Percentiles rank a stretch among this genome's conserved stretches.
phyloP scores from a whole-genome alignment of 2,329 filamentous ascomycete species.

The Didymella lethalis region DNA sequence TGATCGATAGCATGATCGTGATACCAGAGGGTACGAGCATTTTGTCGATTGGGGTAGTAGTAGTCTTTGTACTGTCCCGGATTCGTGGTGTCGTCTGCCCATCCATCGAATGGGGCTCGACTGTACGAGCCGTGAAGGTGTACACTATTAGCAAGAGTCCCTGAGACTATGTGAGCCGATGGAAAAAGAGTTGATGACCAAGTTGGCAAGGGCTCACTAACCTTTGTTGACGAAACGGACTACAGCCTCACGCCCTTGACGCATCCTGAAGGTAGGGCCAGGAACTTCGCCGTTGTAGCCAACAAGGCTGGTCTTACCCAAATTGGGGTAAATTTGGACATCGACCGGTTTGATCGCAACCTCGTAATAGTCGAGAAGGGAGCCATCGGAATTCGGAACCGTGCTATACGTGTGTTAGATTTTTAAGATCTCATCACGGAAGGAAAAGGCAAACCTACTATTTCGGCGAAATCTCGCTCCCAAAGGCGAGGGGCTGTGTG shows the following conservation, averaged over 20 bases:
- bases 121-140: constrained; percentile 64
- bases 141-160: constrained; percentile 37
- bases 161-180: neutral
- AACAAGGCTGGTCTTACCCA: constrained; percentile 53
- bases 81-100: constrained; percentile 62
- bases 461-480: neutral
- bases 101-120: constrained; percentile 60
- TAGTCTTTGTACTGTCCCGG: constrained; percentile 61
- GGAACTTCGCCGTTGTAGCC: constrained; percentile 67
- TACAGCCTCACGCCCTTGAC: constrained; percentile 60
- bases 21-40: constrained; percentile 65
- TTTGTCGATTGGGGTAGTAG: constrained; percentile 64
- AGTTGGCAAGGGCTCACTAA: constrained; percentile 50
- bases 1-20: constrained; percentile 52
- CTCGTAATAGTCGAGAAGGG: constrained; percentile 3
- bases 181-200: neutral
- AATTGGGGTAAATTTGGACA: constrained; percentile 47
- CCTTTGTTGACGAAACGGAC: constrained; percentile 64
- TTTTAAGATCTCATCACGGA: neutral
- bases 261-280: constrained; percentile 63
- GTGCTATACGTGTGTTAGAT: neutral
- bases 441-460: neutral
- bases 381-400: neutral
- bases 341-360: constrained; percentile 6
- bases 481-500: constrained; percentile 3